Conservation (phyloP, 495 filamentous ascomycete species). For the Trichoderma reesei region DNA sequence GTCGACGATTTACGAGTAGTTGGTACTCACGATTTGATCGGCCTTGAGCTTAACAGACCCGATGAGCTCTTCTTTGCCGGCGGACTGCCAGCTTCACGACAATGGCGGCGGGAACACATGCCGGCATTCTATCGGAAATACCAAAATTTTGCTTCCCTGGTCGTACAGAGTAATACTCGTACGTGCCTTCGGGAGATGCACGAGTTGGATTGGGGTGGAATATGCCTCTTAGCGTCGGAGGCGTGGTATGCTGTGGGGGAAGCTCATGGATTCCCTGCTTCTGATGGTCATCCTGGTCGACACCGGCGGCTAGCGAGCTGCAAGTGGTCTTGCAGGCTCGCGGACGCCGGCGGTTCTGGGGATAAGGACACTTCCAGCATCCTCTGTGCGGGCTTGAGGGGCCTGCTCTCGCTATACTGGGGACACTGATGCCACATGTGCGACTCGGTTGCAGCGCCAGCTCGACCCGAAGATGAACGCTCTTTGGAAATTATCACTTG, state of each 20-base stretch:
- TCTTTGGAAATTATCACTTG: background rate
- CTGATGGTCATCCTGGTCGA: background rate
- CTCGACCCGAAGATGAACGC: background rate
- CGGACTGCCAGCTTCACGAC: no score
- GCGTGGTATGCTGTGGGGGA: conserved; percentile 1
- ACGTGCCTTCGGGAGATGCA: background rate
- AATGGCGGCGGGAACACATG: no score
- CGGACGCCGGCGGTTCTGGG: background rate
- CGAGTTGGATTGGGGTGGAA: conserved; percentile 1
- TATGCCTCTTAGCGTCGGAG: conserved; percentile 6
- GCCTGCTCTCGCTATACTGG: background rate
- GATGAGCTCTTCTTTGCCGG: no score
- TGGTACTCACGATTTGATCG: no score
- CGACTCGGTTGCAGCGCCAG: background rate
- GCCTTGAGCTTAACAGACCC: no score
- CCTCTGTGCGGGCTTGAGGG: background rate
- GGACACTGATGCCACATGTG: background rate
- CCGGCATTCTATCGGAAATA: background rate
- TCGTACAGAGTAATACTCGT: background rate
- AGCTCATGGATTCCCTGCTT: conserved; percentile 2
- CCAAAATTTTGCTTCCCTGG: background rate
- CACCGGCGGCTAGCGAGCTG: background rate
- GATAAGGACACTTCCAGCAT: background rate
- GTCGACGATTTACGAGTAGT: no score
- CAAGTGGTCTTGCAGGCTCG: background rate